phyloP scores from a whole-genome alignment of 176 grass and related monocot genomes.

The Hsuehochloa calcarea region DNA sequence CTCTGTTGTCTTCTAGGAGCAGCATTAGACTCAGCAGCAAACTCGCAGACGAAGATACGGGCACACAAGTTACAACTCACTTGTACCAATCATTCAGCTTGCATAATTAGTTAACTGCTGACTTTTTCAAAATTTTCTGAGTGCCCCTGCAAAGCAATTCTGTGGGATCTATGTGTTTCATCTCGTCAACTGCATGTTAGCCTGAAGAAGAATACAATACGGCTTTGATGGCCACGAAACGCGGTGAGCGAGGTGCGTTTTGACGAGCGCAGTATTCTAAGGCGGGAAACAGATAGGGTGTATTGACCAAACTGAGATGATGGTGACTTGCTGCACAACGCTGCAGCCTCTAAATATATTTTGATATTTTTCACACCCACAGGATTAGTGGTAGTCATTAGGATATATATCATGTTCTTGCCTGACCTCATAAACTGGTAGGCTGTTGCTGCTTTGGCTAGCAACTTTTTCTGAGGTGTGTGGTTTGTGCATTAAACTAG shows the following conservation, averaged over 20 bases:
- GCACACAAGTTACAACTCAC: slow-evolving; percentile 24
- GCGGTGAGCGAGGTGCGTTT: slow-evolving; percentile 20
- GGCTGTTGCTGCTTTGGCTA: slow-evolving; percentile 39
- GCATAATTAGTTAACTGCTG: slow-evolving; percentile 9
- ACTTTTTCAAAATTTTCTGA: neutral
- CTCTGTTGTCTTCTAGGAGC: neutral
- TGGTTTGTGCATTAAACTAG: slow-evolving; percentile 21
- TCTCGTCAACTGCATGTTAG: slow-evolving; percentile 26
- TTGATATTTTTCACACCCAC: neutral
- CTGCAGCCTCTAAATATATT: neutral
- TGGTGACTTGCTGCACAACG: neutral
- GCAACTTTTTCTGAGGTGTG: neutral
- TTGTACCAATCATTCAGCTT: slow-evolving; percentile 14
- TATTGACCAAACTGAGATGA: slow-evolving; percentile 14
- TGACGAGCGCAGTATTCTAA: slow-evolving; percentile 24
- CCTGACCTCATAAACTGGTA: neutral
- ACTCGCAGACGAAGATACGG: slow-evolving; percentile 33
- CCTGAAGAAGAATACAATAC: neutral
- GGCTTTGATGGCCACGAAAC: slow-evolving; percentile 32
- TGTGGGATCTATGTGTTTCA: neutral
- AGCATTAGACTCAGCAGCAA: neutral
- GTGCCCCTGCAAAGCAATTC: slow-evolving; percentile 9
- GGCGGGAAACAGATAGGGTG: neutral
- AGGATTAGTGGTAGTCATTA: neutral
- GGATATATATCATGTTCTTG: neutral